Base-by-base conservation (phyloP, 345 rosid species). In the Salix arbutifolia region DNA sequence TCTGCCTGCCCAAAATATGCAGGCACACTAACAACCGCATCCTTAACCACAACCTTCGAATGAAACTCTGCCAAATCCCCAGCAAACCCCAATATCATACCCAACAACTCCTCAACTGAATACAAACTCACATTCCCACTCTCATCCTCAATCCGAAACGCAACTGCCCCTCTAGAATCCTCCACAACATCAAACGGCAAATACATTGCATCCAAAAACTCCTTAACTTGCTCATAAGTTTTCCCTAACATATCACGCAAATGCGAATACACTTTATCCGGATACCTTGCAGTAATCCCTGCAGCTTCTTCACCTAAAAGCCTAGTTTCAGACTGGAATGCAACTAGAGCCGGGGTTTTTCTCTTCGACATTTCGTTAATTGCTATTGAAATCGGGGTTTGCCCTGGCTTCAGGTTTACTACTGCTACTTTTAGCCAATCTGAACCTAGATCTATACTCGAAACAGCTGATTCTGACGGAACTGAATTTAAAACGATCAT, bases 291-390 rank as follows among this genome's bases (percentile, higher is more conserved):
- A 2, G 89, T 84, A 60, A 94, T 84, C 2, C 99, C 99, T 2
- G 96, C 97, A 1, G 97, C 98, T 86, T 96, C 99, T 80, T 96
- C 99, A 25, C 87, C 99, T 1, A 96, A 81, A 38, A 96, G 90
- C 12, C 99, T 90, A 42, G 85, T 66, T 13, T 83, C 97, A 0
- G 94, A 80, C 1, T 92, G 98, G 83, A 96, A 94, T 14, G 97
- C 94, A 19, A 94, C 96, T 48, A 96, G 76, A 11, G 90, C 90
- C 28, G 99, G 99, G 28, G 98, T 90, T 84, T 96, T 96, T 23
- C 99, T 84, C 89, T 94, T 96, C 10, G 99, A 96, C 99, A 94
- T 96, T 87, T 96, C 99, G 68, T 96, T 96, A 68, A 96, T 96
- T 23, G 98, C 99, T 66, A 96, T 81, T 11, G 94, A 87, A 71